Conservation (phyloP, 2,329 filamentous ascomycete species). For the Fusarium aywerte region DNA sequence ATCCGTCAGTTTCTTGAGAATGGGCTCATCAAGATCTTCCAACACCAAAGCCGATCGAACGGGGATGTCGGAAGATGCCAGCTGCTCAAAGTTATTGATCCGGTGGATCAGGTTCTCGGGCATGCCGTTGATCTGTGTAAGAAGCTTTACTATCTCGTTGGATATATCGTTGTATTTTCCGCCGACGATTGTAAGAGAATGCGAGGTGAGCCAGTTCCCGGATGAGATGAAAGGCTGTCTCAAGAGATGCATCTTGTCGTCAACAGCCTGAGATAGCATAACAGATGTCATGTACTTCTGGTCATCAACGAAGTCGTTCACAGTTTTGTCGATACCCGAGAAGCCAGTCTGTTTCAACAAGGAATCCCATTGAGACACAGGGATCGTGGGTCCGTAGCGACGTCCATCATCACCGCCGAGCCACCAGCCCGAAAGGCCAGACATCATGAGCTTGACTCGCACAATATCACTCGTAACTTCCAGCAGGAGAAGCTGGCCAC, state of each 20-base stretch:
- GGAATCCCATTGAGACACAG: not conserved
- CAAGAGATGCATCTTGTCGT: not conserved
- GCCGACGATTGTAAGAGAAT: not conserved
- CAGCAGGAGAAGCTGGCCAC: constrained; percentile 41
- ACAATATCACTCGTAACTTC: constrained; percentile 5
- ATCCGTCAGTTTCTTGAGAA: constrained; percentile 1
- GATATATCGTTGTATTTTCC: not conserved
- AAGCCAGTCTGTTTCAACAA: not conserved
- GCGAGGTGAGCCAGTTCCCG: not conserved
- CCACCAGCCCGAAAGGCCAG: constrained; percentile 17
- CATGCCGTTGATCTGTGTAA: not conserved
- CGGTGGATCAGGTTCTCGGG: not conserved
- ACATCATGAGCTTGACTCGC: constrained; percentile 13
- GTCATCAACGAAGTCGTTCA: not conserved
- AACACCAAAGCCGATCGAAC: not conserved
- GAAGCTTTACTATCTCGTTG: not conserved
- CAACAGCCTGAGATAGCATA: not conserved
- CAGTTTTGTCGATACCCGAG: constrained; percentile 5
- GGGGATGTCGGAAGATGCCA: not conserved
- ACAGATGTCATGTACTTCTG: constrained; percentile 12
- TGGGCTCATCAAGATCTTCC: constrained; percentile 12
- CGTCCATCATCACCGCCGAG: constrained; percentile 8
- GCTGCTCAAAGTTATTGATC: not conserved
- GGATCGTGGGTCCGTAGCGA: constrained; percentile 5
- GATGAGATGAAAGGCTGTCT: not conserved